Evolutionary conservation across 1,139 yeast species (phyloP).

Genomic region (Nadsonia starkeyi-henricii): DNA sequence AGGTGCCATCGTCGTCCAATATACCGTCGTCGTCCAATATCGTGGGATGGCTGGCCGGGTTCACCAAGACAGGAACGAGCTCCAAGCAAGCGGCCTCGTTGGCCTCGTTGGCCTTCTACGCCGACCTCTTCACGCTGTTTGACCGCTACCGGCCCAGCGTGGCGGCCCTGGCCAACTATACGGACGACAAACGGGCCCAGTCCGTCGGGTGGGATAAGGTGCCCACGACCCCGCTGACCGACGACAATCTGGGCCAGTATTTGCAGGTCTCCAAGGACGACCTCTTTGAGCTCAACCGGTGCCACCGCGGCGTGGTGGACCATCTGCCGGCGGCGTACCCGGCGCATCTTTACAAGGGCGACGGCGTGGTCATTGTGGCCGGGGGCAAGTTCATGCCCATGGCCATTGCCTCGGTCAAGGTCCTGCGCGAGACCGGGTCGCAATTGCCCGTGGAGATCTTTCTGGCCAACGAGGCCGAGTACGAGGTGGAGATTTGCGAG

Average conservation of each 20-base stretch:
- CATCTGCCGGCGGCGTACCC: constrained; percentile 37
- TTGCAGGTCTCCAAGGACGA: constrained; percentile 39
- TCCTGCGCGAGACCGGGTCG: constrained; percentile 50
- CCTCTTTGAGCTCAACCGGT: constrained; percentile 31
- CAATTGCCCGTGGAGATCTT: constrained; percentile 64
- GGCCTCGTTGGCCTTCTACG: background rate
- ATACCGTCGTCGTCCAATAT: no score
- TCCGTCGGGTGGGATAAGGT: constrained; percentile 13
- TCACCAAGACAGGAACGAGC: no score
- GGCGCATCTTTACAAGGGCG: constrained; percentile 30
- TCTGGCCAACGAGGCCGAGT: constrained; percentile 56
- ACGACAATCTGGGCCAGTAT: constrained; percentile 38
- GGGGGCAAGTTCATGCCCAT: constrained; percentile 71
- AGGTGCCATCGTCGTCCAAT: no score
- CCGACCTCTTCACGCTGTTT: constrained; percentile 5
- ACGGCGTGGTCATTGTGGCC: constrained; percentile 72
- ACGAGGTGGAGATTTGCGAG: constrained; percentile 54
- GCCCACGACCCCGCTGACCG: constrained; percentile 14
- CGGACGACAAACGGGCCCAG: constrained; percentile 12
- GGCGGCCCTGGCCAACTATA: constrained; percentile 12
- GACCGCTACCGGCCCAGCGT: constrained; percentile 9
- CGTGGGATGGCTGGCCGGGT: no score
- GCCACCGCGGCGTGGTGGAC: constrained; percentile 42
- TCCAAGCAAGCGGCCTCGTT: background rate
- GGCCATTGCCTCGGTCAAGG: constrained; percentile 49